A percentile compares a stretch with the other conserved stretches of the same genome.
Conservation (phyloP, 257 asterid species). For the Pogostemon cablin region DNA sequence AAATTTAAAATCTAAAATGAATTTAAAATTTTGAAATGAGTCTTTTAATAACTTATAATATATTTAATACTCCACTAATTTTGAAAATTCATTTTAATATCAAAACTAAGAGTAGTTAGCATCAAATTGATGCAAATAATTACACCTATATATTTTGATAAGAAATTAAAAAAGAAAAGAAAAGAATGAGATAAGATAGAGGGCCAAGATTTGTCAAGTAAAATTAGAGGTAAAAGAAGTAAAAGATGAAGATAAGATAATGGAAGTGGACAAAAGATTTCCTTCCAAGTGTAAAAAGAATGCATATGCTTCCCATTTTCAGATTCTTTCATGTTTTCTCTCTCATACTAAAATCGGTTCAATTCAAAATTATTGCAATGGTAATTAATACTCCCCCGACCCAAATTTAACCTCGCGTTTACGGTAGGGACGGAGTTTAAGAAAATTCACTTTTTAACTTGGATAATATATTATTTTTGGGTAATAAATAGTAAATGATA, state of each 20-base stretch:
- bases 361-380: not conserved
- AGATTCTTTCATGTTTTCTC: slow-evolving; percentile 33
- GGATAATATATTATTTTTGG: no score
- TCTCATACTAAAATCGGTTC: slow-evolving; percentile 32
- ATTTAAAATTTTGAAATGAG: not conserved
- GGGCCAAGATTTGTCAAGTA: slow-evolving; percentile 18
- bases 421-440: no score
- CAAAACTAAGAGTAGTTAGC: no score
- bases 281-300: slow-evolving; percentile 33
- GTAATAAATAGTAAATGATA: no score
- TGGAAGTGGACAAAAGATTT: slow-evolving; percentile 39
- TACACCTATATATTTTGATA: not conserved
- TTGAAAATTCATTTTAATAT: not conserved
- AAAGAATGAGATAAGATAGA: slow-evolving; percentile 21
- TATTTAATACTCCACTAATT: not conserved
- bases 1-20: not conserved
- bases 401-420: no score
- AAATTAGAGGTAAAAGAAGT: slow-evolving; percentile 25
- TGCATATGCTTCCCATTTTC: slow-evolving; percentile 30
- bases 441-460: no score
- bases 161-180: not conserved
- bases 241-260: slow-evolving; percentile 45
- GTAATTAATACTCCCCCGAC: not conserved
- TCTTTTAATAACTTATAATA: no score
- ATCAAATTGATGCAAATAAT: no score